Evolutionary conservation across 371 early-diverging fungal species (phyloP), one percentile per base, ranked within the genome.

Genomic region (Mucor mucedo): DNA sequence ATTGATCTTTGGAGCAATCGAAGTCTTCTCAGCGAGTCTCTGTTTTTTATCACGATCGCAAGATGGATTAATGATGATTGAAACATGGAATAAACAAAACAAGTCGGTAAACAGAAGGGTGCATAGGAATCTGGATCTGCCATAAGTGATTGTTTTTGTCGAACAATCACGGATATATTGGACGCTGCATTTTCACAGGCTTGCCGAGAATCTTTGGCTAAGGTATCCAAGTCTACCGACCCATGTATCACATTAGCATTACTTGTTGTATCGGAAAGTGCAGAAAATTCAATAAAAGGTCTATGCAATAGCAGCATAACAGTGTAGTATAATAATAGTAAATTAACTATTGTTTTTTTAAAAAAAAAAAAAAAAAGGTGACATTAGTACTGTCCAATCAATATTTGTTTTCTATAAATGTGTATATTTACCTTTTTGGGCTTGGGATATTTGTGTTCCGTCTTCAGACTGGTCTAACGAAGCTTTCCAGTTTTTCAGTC

Each of bases 281-380:
- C 8, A 6, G 74, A 55, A 21, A 72, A 55, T 41, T 74, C 66
- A 10, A 76, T 68, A 63, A 82, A 88, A 0, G 87, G 88, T 33
- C 87, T 69, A 66, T 86, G 87, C 27, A 87, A 63, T 28, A 88
- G 60, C 30, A 87, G 64, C 48, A 84, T 60, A 7, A 80, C 64
- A 11, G 82, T 81, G 52, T 85, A 75, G 50, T 85, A 85, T n/a
- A 73, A 79, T 62, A 87, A 73, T 21, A 76, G 76, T 27, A 86
- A 52, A 39, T 76, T 79, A 27, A 75, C 83, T 65, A 55, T 9
- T 39, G 4, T 11, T 2, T 29, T 52, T 56, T 50, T 42, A 52
- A 42, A 21, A 29, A 47, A 27, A 47, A 56, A 52, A 58, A 45
- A 29, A 38, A 61, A 8, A 6, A 1, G 35, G 35, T 35, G 35